Conservation (phyloP, 495 filamentous ascomycete genomes). For the Choiromyces venosus region DNA sequence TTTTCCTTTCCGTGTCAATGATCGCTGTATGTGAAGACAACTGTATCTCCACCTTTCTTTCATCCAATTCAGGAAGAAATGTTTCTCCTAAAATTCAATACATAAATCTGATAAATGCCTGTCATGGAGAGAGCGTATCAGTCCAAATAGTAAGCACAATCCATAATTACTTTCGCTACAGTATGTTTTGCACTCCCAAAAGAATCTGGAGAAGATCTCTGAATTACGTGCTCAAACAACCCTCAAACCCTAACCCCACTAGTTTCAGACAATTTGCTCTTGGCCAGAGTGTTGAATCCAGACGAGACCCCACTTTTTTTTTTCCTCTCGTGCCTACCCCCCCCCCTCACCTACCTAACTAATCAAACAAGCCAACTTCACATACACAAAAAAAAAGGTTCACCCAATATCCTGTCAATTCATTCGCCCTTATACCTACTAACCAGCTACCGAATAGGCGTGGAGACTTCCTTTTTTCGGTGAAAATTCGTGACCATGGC, state of each 20-base stretch:
- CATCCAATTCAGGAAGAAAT: neutral
- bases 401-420: neutral
- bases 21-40: neutral
- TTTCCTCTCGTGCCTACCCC: neutral
- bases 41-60: neutral
- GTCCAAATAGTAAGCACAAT: neutral
- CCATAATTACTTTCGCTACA: neutral
- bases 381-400: neutral
- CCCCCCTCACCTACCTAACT: neutral
- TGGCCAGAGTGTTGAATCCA: neutral
- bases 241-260: neutral
- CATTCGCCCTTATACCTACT: neutral
- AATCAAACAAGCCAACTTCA: neutral
- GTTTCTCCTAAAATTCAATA: neutral
- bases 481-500: constrained; percentile 46
- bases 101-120: neutral
- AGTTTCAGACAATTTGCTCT: neutral
- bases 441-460: neutral
- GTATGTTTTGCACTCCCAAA: neutral
- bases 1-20: neutral
- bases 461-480: neutral
- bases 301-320: neutral
- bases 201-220: neutral
- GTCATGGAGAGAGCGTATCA: neutral
- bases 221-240: neutral